phyloP scores from a whole-genome alignment of 305 asterid species.

The Fraxinus floribunda region DNA sequence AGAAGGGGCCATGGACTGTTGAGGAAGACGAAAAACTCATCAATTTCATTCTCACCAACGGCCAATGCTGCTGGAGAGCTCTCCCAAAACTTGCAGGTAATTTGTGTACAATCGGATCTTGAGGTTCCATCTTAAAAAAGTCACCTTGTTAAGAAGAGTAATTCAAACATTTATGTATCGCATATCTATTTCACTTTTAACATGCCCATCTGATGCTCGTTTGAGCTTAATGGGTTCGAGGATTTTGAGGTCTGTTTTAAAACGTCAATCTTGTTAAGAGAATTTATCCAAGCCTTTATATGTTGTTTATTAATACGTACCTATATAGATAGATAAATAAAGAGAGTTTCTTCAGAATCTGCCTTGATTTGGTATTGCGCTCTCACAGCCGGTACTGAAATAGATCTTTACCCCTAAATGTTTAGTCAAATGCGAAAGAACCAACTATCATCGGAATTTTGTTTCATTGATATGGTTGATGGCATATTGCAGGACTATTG shows the following conservation, averaged over 20 bases:
- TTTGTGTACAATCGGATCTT: neutral
- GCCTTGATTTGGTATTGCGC: neutral
- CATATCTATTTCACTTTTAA: neutral
- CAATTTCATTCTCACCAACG: slow-evolving; percentile 65
- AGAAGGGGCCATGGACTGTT: slow-evolving; percentile 82
- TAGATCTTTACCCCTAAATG: neutral
- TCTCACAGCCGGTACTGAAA: neutral
- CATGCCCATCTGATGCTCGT: neutral
- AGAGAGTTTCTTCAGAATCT: neutral
- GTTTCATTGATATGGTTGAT: neutral
- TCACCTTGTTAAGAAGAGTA: neutral
- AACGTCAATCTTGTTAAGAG: neutral
- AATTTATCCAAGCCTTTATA: neutral
- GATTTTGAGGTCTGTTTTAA: neutral
- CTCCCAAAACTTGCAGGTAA: slow-evolving; percentile 78
- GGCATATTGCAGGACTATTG: slow-evolving; percentile 51
- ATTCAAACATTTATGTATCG: neutral
- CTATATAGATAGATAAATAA: neutral
- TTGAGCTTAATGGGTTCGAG: neutral
- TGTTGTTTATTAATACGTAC: neutral
- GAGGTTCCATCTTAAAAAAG: neutral
- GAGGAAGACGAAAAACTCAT: slow-evolving; percentile 71
- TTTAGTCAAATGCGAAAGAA: neutral
- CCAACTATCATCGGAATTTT: neutral
- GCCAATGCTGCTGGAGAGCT: slow-evolving; percentile 92